phyloP scores from a whole-genome alignment of 2,329 filamentous ascomycete genomes.

The Microthyrium microscopicum region DNA sequence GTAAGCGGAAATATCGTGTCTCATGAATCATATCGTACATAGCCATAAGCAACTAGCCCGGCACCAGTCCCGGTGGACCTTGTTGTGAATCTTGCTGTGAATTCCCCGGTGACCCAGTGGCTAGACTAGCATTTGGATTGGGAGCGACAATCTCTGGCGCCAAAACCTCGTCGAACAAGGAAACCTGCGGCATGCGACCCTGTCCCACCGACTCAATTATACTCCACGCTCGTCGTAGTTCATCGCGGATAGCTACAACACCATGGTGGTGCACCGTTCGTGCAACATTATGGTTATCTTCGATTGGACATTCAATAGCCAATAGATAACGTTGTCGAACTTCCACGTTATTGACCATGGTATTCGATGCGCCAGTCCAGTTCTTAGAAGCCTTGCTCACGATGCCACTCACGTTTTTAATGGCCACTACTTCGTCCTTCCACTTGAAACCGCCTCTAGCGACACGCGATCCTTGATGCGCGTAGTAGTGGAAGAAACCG shows the following conservation, averaged over 20 bases:
- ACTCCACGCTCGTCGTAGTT: conserved; percentile 65
- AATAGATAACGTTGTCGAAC: conserved; percentile 69
- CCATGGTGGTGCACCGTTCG: conserved; percentile 71
- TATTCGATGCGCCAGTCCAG: conserved; percentile 66
- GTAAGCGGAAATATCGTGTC: no score
- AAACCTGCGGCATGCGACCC: conserved; percentile 15
- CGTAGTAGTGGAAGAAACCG: conserved; percentile 82
- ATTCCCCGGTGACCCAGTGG: no score
- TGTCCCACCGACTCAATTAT: conserved; percentile 37
- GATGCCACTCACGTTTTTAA: conserved; percentile 50
- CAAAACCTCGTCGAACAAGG: conserved; percentile 19
- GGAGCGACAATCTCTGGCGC: no score
- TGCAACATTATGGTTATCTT: conserved; percentile 74
- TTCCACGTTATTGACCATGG: conserved; percentile 42
- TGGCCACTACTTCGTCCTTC: conserved; percentile 62
- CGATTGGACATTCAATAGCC: conserved; percentile 84
- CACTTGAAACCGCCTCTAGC: conserved; percentile 50
- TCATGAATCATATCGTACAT: no score
- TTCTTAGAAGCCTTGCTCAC: conserved; percentile 61
- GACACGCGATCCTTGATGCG: conserved; percentile 31
- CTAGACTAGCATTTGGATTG: no score
- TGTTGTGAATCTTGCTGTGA: no score
- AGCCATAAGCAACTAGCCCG: no score
- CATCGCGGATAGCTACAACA: conserved; percentile 65
- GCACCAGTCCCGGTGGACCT: no score